Base-by-base conservation (phyloP, 495 filamentous ascomycete genomes). In the Neurospora sp. region DNA sequence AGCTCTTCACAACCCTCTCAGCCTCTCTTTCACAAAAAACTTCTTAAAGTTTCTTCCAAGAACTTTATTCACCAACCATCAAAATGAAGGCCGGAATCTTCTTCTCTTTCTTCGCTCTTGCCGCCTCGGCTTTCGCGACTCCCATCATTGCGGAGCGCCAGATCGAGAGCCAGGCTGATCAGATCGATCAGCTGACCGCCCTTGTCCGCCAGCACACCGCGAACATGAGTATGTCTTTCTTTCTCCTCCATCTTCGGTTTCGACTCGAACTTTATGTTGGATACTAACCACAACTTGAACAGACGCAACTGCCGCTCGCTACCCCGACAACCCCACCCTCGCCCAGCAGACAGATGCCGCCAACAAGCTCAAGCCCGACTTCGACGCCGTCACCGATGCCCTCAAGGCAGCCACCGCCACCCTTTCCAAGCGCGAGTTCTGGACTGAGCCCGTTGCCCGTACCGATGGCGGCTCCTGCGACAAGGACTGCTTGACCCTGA, bases 1-100 rank as follows among this genome's bases (percentile, higher is more conserved):
- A 35, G 27, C 53, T 65, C 53, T 65, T 61, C 14, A 35, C 27
- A 65, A 0, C 27, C 53, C 27, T 65, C 53, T 65, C 53, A 65
- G 27, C 53, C 27, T 65, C 53, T 65, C 53, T 8, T 65, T 35
- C 27, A 35, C 27, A 8, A 17, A 12, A 65, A 65, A 2, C 27
- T 35, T 61, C 27, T 0, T 35, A 65, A 65, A 35, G 0, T 0
- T 65, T 35, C 27, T 65, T 16, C 6, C 6, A 65, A 37, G 7
- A 9, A 16, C 14, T 65, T 61, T 17, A 65, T 9, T 35, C 14
- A 17, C 27, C 53, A 35, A 35, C 31, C 53, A 65, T 65, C 78
- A 82, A 78, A 73, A 83, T 83, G 81, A 82, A 83, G 80, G 71
- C 78, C 76, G 69, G 39, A 22, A 31, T 77, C 68, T 72, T 83